Base-by-base conservation (phyloP, 306 rosid species). In the Trichosanthes truncata region DNA sequence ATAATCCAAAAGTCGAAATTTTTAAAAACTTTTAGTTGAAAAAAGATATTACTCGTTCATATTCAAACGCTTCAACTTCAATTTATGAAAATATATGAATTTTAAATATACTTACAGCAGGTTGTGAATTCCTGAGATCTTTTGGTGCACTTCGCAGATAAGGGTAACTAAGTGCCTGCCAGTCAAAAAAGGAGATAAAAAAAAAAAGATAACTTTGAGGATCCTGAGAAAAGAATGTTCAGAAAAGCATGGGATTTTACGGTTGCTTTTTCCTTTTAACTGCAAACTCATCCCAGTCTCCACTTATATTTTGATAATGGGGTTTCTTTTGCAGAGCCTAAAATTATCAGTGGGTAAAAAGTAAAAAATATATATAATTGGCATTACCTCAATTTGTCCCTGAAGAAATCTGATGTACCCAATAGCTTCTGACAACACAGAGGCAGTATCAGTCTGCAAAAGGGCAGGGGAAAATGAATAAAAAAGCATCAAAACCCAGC, bases 361-460 rank as follows among this genome's bases (percentile, higher is more conserved):
- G 45, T 80, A 67, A 83, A 66, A 17, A 14, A 84, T 1, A 74
- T 77, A 61, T 45, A 81, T 85, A 84, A 88, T 81, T 21, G 53
- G 76, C 82, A 84, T 86, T 84, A 93, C 97, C 97, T 93, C 91
- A 81, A 93, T 91, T 91, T 93, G 97, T 85, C 87, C 86, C 82
- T 89, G 89, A 46, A 93, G 93, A 91, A 93, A 93, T 88, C 91
- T 86, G 82, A 93, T 91, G 71, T 89, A 93, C 60, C 93, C 96
- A 84, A 89, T 91, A 83, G 90, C 90, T 87, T 92, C 96, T 80
- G 92, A 81, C 89, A 93, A 79, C 74, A 94, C 97, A 81, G 98
- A 92, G 75, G 97, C 97, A 60, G 97, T 92, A 92, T 94, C 98
- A 87, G 96, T 94, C 98, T 94, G 98, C 94, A 90, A 92, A 93